Evolutionary conservation across 108 stramenopile species (phyloP).

Genomic region (Fistulifera pelliculosa): DNA sequence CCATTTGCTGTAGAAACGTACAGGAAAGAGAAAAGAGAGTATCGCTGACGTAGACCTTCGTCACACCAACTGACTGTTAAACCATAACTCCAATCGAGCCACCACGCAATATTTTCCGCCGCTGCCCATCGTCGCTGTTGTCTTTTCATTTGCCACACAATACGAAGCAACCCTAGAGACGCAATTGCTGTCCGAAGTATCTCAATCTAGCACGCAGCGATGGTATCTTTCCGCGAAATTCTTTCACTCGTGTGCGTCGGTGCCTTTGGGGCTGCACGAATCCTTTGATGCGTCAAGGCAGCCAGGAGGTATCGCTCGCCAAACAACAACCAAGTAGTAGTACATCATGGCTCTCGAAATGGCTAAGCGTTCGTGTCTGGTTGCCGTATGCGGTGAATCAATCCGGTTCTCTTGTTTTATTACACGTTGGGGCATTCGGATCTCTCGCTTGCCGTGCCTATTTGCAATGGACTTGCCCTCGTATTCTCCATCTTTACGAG

Average conservation of each 20-base stretch:
- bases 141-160: too few relatives aligned
- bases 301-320: slow-evolving; percentile 14
- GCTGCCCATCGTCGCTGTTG: too few relatives aligned
- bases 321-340: slow-evolving; percentile 10
- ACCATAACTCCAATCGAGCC: too few relatives aligned
- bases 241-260: slow-evolving; percentile 57
- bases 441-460: slow-evolving; percentile 60
- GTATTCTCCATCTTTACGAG: slow-evolving; percentile 66
- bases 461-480: slow-evolving; percentile 75
- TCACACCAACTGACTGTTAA: too few relatives aligned
- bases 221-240: slow-evolving; percentile 16
- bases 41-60: too few relatives aligned
- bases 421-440: slow-evolving; percentile 58
- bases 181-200: too few relatives aligned
- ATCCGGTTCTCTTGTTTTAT: slow-evolving; percentile 69
- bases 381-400: slow-evolving; percentile 74
- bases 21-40: too few relatives aligned
- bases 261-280: slow-evolving; percentile 85
- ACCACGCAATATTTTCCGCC: too few relatives aligned
- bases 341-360: not conserved
- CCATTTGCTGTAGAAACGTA: too few relatives aligned
- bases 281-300: slow-evolving; percentile 66
- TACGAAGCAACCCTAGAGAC: too few relatives aligned
- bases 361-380: slow-evolving; percentile 30
- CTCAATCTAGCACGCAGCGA: not conserved